Base-by-base conservation (phyloP, 495 filamentous ascomycete genomes). In the Pseudomonodictys pantanalensis region DNA sequence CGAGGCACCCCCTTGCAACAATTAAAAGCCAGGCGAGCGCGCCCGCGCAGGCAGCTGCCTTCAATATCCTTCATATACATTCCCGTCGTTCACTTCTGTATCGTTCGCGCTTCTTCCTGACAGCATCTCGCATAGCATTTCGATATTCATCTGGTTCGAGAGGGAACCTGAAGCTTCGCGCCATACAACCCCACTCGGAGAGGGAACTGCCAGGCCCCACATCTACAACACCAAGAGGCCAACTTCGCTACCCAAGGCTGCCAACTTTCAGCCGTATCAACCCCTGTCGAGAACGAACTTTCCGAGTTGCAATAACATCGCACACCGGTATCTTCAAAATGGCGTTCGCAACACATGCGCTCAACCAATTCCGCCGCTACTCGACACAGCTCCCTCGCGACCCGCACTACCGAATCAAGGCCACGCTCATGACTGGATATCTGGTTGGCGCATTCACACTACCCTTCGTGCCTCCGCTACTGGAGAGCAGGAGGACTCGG, bases 391-490 rank as follows among this genome's bases (percentile, higher is more conserved):
- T 63, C 29, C 64, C 64, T 11, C 64, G 59, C 32, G 64, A 67
- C 30, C 64, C 64, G 22, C 64, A 63, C 55, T 67, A 55, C 44
- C 39, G 32, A 18, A 50, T 67, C 12, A 67, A 67, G 47, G 64
- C 64, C 17, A 41, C 35, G 1, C 59, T 67, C 15, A 60, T 69
- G 53, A 63, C 59, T 1, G 63, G 66, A 4, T 69, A 69, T 41
- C 46, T 69, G 33, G 60, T 64, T 22, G 52, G 43, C 3, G 66
- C 66, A 29, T 66, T 66, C 50, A 92, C 90, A 44, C 73, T 96
- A 42, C 78, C 91, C 28, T 93, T 96, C 66, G 88, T 96, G 56
- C 91, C 91, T 58, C 85, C 88, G 47, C 72, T 96, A 68, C 39
- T 69, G 32, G 66, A 62, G 44, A 66, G 43, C 6, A 28, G 59